phyloP scores from a whole-genome alignment of 805 yeast genomes.

The Blastobotrys americana region DNA sequence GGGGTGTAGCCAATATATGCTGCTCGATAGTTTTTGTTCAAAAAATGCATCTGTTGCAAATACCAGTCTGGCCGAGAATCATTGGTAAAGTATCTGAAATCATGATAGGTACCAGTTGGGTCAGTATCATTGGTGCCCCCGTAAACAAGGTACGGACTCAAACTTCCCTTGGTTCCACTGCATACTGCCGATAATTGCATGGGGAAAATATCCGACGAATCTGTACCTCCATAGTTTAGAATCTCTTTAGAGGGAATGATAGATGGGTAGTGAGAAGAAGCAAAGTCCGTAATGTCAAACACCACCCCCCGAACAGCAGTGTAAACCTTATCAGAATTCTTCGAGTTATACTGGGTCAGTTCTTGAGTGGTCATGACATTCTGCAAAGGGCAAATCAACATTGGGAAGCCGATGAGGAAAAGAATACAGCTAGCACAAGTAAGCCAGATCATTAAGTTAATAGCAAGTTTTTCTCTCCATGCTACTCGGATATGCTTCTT shows the following conservation, averaged over 20 bases:
- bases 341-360: conserved; percentile 26
- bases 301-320: conserved; percentile 35
- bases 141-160: conserved; percentile 24
- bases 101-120: conserved; percentile 35
- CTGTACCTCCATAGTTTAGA: conserved; percentile 34
- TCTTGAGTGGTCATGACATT: conserved; percentile 31
- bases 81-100: conserved; percentile 32
- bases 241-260: conserved; percentile 31
- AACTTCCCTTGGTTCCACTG: conserved; percentile 27
- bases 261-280: conserved; percentile 34
- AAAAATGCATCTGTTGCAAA: conserved; percentile 31
- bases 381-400: conserved; percentile 36
- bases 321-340: conserved; percentile 28
- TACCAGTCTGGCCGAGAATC: conserved; percentile 40
- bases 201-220: conserved; percentile 33
- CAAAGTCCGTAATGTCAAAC: conserved; percentile 34
- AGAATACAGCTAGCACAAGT: conserved; percentile 30
- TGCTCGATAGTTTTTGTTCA: conserved; percentile 31
- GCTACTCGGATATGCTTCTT: conserved; percentile 34
- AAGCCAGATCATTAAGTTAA: conserved; percentile 37
- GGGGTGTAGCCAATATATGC: conserved; percentile 35
- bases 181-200: conserved; percentile 36
- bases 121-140: conserved; percentile 32
- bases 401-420: conserved; percentile 34
- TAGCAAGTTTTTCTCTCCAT: conserved; percentile 39